A percentile compares a stretch with the other conserved stretches of the same genome.
These are phyloP conservation scores for Aschersonia sp. DNA, from an alignment of 2,329 filamentous ascomycete genomes.

Conservation along the genomic window DNA sequence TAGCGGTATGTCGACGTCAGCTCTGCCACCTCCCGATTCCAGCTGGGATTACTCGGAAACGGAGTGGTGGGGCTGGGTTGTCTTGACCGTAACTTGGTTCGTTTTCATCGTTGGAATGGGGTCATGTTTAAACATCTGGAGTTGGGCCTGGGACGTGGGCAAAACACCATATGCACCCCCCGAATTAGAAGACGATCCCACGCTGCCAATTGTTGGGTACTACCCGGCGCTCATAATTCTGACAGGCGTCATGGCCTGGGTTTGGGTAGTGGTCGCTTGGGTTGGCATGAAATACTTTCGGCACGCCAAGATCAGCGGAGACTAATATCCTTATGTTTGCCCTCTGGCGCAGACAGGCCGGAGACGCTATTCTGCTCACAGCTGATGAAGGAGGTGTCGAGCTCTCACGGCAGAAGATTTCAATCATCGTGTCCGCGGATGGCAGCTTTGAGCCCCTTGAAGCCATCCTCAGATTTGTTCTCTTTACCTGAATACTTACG, in stretches of 20 bases:
- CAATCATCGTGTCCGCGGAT: too few relatives aligned
- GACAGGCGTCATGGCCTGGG: constrained; percentile 94
- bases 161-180: constrained; percentile 91
- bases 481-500: too few relatives aligned
- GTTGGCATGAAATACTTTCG: constrained; percentile 99
- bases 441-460: too few relatives aligned
- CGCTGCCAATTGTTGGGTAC: constrained; percentile 88
- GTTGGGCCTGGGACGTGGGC: constrained; percentile 97
- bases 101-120: constrained; percentile 97
- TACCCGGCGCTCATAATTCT: constrained; percentile 90
- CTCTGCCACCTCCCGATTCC: constrained; percentile 30
- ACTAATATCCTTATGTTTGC: constrained; percentile 23
- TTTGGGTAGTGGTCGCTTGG: constrained; percentile 96
- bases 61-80: constrained; percentile 95
- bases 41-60: constrained; percentile 90
- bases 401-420: too few relatives aligned
- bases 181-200: constrained; percentile 88
- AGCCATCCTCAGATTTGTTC: too few relatives aligned
- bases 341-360: not conserved
- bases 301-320: constrained; percentile 75
- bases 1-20: constrained; percentile 32
- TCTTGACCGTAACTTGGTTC: constrained; percentile 80
- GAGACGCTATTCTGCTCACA: too few relatives aligned
- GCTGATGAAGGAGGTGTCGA: too few relatives aligned
- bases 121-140: constrained; percentile 88